Evolutionary conservation across 768 basidiomycete genomes (phyloP).

Genomic region (Calocera cornea): DNA sequence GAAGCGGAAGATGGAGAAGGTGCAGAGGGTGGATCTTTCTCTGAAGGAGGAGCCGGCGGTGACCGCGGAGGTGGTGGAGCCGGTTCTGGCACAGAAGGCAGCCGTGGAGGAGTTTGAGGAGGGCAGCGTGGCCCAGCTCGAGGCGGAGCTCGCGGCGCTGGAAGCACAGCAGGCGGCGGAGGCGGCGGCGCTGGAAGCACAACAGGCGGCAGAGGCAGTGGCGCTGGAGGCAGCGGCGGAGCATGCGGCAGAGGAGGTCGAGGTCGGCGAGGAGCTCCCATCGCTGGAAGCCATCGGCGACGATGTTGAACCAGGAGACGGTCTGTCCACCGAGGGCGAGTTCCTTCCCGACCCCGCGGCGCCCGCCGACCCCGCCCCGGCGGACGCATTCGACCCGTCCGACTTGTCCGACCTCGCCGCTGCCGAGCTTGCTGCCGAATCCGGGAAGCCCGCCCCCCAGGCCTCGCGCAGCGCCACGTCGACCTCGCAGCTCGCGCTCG

Average conservation of each 20-base stretch:
- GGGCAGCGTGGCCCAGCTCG: not conserved
- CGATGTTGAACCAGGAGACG: not conserved
- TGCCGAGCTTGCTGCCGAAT: no score
- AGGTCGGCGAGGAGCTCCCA: not conserved
- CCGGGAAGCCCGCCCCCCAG: no score
- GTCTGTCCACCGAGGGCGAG: not conserved
- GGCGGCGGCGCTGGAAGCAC: not conserved
- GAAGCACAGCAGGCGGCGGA: not conserved
- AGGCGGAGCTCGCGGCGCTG: not conserved
- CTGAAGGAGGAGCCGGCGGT: not conserved
- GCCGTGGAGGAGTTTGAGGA: not conserved
- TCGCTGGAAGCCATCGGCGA: not conserved
- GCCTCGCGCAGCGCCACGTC: not conserved
- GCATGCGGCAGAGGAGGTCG: not conserved
- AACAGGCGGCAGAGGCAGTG: not conserved
- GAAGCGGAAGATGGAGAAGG: not conserved
- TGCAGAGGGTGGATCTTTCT: not conserved
- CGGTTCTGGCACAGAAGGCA: not conserved
- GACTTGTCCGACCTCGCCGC: no score
- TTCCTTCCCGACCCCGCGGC: not conserved
- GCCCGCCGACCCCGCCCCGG: not conserved
- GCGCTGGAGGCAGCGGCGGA: not conserved
- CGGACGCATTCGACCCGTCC: not conserved
- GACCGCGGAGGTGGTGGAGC: not conserved
- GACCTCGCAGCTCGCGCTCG: conserved; percentile 52